phyloP scores from a whole-genome alignment of 2,329 filamentous ascomycete genomes.

The Fusarium paranaense region DNA sequence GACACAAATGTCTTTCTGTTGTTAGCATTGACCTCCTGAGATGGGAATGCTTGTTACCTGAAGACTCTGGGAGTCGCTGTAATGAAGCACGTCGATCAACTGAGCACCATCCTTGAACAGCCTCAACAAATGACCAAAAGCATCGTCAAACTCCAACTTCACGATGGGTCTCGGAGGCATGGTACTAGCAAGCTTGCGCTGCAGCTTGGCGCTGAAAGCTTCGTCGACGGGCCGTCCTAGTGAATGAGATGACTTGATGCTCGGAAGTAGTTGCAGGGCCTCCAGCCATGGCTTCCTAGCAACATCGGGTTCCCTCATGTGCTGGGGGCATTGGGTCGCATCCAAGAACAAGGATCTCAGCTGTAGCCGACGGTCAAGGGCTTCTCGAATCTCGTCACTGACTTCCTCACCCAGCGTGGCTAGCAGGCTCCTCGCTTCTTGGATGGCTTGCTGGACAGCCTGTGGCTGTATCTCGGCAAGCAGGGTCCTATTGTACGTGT shows the following conservation, averaged over 20 bases:
- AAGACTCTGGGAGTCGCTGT: slow-evolving; percentile 75
- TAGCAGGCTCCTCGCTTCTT: slow-evolving; percentile 66
- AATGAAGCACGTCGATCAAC: slow-evolving; percentile 74
- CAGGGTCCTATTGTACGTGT: slow-evolving; percentile 85
- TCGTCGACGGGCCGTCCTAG: slow-evolving; percentile 75
- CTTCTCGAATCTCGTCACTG: slow-evolving; percentile 58
- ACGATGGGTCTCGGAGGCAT: slow-evolving; percentile 94
- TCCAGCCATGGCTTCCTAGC: slow-evolving; percentile 64
- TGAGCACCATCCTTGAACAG: slow-evolving; percentile 80
- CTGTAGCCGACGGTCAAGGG: slow-evolving; percentile 73
- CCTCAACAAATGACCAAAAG: slow-evolving; percentile 75
- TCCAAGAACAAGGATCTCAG: slow-evolving; percentile 74
- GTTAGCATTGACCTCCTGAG: background rate
- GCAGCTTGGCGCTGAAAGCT: slow-evolving; percentile 91
- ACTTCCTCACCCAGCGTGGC: slow-evolving; percentile 54
- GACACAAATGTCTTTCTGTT: slow-evolving; percentile 74
- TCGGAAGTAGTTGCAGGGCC: slow-evolving; percentile 62
- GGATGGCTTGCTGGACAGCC: slow-evolving; percentile 66
- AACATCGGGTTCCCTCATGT: slow-evolving; percentile 58
- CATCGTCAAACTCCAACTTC: slow-evolving; percentile 77
- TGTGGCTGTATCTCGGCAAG: slow-evolving; percentile 71
- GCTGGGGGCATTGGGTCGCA: slow-evolving; percentile 61
- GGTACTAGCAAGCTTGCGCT: slow-evolving; percentile 91
- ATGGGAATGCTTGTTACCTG: slow-evolving; percentile 62
- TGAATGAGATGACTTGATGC: slow-evolving; percentile 68